phyloP scores from a whole-genome alignment of 2,329 filamentous ascomycete genomes.

The Alternaria triticina region DNA sequence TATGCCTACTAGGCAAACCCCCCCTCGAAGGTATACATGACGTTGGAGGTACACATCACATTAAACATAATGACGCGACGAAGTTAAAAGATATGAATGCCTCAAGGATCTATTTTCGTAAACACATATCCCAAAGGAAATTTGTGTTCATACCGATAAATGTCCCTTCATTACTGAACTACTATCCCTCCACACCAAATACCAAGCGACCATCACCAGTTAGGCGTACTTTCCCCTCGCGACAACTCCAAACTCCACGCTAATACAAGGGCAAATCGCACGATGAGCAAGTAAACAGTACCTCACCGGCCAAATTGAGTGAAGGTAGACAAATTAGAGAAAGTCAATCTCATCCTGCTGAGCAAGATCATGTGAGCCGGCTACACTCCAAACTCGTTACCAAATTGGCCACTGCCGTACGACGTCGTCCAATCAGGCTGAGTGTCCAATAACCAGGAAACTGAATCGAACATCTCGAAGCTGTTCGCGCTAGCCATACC shows the following conservation, averaged over 20 bases:
- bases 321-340: background rate
- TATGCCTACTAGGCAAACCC: no score
- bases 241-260: conserved; percentile 3
- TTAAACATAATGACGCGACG: background rate
- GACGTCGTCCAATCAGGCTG: conserved; percentile 41
- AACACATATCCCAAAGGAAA: background rate
- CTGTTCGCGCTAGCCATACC: conserved; percentile 50
- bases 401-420: conserved; percentile 36
- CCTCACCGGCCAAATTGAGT: background rate
- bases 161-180: background rate
- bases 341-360: background rate
- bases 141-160: background rate
- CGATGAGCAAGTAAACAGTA: background rate
- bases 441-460: conserved; percentile 95
- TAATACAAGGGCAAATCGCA: background rate
- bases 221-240: background rate
- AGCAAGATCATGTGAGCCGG: background rate
- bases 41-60: background rate
- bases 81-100: background rate
- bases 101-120: background rate
- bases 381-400: conserved; percentile 42
- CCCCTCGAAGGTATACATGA: background rate
- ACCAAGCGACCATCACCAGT: background rate
- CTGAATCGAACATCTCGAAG: conserved; percentile 81
- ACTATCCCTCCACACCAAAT: background rate